phyloP scores from a whole-genome alignment of 306 rosid species.

The Canavalia ensiformis region DNA sequence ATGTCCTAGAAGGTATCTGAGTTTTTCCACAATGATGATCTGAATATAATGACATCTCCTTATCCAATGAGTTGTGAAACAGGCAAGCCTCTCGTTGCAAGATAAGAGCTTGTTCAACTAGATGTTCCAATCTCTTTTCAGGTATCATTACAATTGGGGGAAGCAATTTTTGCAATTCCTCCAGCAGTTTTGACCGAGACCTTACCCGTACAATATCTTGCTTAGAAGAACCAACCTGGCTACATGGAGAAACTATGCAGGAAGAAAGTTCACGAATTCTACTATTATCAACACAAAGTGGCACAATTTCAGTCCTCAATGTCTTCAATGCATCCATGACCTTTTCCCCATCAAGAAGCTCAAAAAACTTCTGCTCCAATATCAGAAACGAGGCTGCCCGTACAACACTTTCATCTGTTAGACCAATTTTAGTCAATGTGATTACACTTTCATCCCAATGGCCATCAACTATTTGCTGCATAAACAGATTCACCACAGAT shows the following conservation, averaged over 20 bases:
- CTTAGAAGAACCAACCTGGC: conserved; percentile 51
- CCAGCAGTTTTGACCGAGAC: conserved; percentile 72
- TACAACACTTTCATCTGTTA: conserved; percentile 62
- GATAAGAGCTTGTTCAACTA: conserved; percentile 92
- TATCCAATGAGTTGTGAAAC: conserved; percentile 84
- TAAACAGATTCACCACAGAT: conserved; percentile 67
- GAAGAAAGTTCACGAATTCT: conserved; percentile 87
- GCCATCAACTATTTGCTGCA: conserved; percentile 83
- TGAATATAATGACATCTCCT: conserved; percentile 86
- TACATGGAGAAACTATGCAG: conserved; percentile 64
- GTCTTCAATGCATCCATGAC: conserved; percentile 83
- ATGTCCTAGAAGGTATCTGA: conserved; percentile 90
- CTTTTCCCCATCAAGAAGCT: conserved; percentile 76
- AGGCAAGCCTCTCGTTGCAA: conserved; percentile 83
- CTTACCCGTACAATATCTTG: conserved; percentile 55
- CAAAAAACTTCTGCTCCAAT: conserved; percentile 85
- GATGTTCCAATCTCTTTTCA: conserved; percentile 89
- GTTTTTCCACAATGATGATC: conserved; percentile 93
- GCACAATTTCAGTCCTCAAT: conserved; percentile 83
- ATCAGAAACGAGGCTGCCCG: conserved; percentile 79
- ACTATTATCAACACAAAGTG: conserved; percentile 62
- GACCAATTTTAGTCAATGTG: conserved; percentile 79
- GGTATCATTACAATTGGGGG: conserved; percentile 88
- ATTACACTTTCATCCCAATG: conserved; percentile 78
- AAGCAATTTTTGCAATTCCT: conserved; percentile 84